These are phyloP conservation scores for Biscogniauxia sp. DNA, from an alignment of 2,329 filamentous ascomycete species.

Conservation along the genomic window DNA sequence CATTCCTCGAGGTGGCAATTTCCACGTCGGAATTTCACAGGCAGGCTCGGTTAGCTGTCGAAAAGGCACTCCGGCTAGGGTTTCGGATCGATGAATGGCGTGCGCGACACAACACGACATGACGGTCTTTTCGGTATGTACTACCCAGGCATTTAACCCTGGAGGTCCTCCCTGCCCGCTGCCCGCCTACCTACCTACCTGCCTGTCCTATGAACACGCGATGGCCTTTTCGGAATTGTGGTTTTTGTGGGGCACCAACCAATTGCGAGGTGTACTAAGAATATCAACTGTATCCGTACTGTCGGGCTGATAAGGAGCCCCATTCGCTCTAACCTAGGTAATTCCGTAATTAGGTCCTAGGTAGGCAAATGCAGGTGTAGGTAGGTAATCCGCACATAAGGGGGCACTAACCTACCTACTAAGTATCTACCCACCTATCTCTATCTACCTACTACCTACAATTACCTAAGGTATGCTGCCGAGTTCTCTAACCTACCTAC, in stretches of 20 bases:
- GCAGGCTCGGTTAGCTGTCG: background rate
- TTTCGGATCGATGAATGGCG: background rate
- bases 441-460: too few species aligned
- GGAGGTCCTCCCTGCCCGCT: too few species aligned
- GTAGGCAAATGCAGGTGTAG: too few species aligned
- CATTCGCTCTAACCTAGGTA: too few species aligned
- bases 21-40: background rate
- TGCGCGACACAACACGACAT: background rate
- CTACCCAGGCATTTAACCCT: too few species aligned
- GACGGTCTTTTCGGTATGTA: background rate
- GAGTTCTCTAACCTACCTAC: too few species aligned
- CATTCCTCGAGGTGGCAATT: background rate
- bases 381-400: too few species aligned
- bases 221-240: background rate
- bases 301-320: background rate
- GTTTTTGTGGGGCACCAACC: background rate
- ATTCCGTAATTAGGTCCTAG: too few species aligned
- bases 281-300: background rate
- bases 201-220: background rate
- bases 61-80: background rate
- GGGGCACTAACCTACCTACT: too few species aligned
- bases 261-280: background rate
- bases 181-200: too few species aligned
- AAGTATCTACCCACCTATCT: too few species aligned
- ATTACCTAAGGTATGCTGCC: too few species aligned